A percentile compares a stretch with the other conserved stretches of the same genome.
Evolutionary conservation across 257 asterid species (phyloP).

Genomic region (Solanum bulbocastanum): DNA sequence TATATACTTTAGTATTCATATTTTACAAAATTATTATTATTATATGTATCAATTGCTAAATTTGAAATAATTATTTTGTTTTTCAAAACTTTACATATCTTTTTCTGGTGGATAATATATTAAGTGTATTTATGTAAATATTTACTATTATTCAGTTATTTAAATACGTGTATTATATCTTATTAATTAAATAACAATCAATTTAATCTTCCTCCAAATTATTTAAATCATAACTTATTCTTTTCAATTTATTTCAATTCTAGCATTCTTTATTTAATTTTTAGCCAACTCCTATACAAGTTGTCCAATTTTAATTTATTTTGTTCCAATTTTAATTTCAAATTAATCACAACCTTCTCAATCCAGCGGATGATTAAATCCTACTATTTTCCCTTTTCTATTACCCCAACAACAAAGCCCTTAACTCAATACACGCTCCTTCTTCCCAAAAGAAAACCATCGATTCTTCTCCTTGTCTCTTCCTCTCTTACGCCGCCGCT

Average conservation of each 20-base stretch:
- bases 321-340: not conserved
- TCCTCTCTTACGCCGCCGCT: not conserved
- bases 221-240: not conserved
- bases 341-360: not conserved
- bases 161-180: too few relatives aligned
- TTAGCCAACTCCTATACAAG: not conserved
- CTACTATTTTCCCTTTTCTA: not conserved
- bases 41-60: not conserved
- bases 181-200: not conserved
- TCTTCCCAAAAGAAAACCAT: not conserved
- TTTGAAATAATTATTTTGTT: too few relatives aligned
- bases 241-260: not conserved
- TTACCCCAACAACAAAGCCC: not conserved
- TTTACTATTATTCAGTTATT: too few relatives aligned
- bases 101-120: not conserved
- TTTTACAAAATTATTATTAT: too few relatives aligned
- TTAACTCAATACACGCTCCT: not conserved
- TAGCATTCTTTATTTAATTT: not conserved
- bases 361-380: not conserved
- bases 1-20: not conserved
- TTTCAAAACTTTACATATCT: not conserved
- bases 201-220: too few relatives aligned
- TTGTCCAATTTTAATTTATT: not conserved
- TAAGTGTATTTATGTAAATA: not conserved
- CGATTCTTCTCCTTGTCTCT: not conserved